These are phyloP conservation scores for Solanum sparsipilum DNA, from an alignment of 257 asterid genomes.

Conservation along the genomic window DNA sequence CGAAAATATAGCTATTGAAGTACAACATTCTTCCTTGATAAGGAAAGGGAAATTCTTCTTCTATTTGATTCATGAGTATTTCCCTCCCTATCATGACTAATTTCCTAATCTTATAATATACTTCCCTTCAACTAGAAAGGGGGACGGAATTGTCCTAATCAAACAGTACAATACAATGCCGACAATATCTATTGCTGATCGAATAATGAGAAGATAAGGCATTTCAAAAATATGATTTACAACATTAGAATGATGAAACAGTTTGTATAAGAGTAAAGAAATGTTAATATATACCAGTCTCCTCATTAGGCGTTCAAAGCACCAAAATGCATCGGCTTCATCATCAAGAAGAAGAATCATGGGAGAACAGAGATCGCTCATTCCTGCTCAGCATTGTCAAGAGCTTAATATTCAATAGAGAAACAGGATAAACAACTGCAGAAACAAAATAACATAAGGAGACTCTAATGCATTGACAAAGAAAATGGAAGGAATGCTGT, in stretches of 20 bases:
- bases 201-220: neutral
- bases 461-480: neutral
- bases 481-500: neutral
- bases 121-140: no score
- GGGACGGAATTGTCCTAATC: neutral
- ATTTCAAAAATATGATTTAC: neutral
- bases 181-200: neutral
- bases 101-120: no score
- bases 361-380: conserved; percentile 98
- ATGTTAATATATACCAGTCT: conserved; percentile 46
- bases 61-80: no score
- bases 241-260: neutral
- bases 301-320: conserved; percentile 83
- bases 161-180: neutral
- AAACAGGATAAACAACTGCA: neutral
- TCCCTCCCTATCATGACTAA: no score
- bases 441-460: neutral
- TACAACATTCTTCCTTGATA: no score
- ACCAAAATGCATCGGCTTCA: conserved; percentile 97
- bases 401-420: neutral
- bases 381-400: conserved; percentile 48
- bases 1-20: neutral
- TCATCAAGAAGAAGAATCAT: conserved; percentile 81
- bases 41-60: no score
- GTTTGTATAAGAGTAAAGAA: neutral